A percentile compares a stretch with the other conserved stretches of the same genome.
Evolutionary conservation across 805 yeast species (phyloP).

Genomic region (Limtongozyma cylindracea): DNA sequence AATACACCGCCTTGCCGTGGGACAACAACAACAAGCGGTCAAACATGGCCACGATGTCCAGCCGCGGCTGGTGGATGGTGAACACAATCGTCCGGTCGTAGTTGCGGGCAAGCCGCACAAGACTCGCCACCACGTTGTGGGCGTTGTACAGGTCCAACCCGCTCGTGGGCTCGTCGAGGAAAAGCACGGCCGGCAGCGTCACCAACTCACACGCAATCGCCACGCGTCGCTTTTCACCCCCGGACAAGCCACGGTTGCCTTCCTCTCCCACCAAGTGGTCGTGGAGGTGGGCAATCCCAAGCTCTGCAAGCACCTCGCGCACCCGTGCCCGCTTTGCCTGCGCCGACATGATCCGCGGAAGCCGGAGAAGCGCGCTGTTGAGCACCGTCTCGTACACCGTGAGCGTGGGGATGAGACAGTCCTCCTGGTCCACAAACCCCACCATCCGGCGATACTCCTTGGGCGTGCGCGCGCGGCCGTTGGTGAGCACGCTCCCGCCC

Average conservation of each 20-base stretch:
- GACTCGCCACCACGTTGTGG: constrained; percentile 64
- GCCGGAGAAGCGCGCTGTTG: constrained; percentile 69
- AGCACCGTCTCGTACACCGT: constrained; percentile 92
- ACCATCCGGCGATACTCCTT: constrained; percentile 35
- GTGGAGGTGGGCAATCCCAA: constrained; percentile 60
- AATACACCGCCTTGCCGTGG: constrained; percentile 66
- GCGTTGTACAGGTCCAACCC: constrained; percentile 93
- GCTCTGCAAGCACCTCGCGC: constrained; percentile 60
- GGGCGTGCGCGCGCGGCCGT: constrained; percentile 28
- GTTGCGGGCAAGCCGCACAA: constrained; percentile 56
- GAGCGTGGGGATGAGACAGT: constrained; percentile 67
- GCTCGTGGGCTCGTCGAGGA: constrained; percentile 84
- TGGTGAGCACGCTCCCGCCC: constrained; percentile 45
- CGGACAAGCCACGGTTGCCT: constrained; percentile 76
- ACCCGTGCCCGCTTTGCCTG: constrained; percentile 58
- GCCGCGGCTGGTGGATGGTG: constrained; percentile 93
- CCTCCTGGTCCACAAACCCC: constrained; percentile 96
- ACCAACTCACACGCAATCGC: constrained; percentile 87
- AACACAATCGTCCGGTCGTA: constrained; percentile 74
- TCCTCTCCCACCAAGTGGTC: constrained; percentile 79
- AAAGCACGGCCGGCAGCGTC: constrained; percentile 63
- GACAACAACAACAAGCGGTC: constrained; percentile 63
- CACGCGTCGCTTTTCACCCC: constrained; percentile 81
- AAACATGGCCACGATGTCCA: constrained; percentile 80
- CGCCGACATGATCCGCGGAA: constrained; percentile 61